Conservation (phyloP, 1,139 yeast genomes). For the Kurtzmaniella quercitrusa region DNA sequence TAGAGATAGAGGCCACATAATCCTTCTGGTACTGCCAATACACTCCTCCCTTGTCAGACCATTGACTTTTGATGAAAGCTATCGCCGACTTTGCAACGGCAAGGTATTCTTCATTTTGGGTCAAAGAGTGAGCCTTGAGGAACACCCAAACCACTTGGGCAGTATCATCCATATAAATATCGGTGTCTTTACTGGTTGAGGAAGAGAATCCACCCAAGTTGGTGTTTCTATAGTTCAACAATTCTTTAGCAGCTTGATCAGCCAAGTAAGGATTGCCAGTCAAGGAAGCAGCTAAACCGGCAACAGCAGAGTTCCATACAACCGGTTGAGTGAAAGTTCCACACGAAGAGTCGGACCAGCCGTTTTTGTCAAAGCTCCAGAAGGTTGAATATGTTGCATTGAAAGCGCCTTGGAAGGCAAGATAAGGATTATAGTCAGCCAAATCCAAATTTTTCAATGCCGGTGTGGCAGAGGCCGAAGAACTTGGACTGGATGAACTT, state of each 20-base stretch:
- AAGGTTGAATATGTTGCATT: conserved; percentile 16
- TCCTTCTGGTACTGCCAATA: conserved; percentile 23
- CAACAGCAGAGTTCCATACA: conserved; percentile 26
- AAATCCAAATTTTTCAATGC: no score
- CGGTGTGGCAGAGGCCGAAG: neutral
- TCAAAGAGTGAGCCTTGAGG: conserved; percentile 19
- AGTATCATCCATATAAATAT: conserved; percentile 34
- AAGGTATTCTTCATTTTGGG: conserved; percentile 13
- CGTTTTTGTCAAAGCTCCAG: conserved; percentile 14
- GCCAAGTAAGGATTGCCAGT: conserved; percentile 13
- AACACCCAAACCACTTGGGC: conserved; percentile 33
- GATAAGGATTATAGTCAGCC: neutral
- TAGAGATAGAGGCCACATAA: conserved; percentile 34
- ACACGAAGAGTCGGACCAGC: conserved; percentile 19
- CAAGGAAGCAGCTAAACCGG: conserved; percentile 17
- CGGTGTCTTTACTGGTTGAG: conserved; percentile 23
- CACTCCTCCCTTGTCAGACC: conserved; percentile 25
- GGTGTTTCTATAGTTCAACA: conserved; percentile 16
- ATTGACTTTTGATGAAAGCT: conserved; percentile 16
- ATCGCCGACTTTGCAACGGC: conserved; percentile 15
- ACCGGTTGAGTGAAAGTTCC: conserved; percentile 11
- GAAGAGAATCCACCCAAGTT: conserved; percentile 28
- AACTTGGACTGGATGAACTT: neutral
- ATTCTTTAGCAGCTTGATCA: conserved; percentile 11
- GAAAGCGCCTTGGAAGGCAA: conserved; percentile 7